Evolutionary conservation across 2,329 filamentous ascomycete species (phyloP).

Genomic region (Ceratocystis cubensis): DNA sequence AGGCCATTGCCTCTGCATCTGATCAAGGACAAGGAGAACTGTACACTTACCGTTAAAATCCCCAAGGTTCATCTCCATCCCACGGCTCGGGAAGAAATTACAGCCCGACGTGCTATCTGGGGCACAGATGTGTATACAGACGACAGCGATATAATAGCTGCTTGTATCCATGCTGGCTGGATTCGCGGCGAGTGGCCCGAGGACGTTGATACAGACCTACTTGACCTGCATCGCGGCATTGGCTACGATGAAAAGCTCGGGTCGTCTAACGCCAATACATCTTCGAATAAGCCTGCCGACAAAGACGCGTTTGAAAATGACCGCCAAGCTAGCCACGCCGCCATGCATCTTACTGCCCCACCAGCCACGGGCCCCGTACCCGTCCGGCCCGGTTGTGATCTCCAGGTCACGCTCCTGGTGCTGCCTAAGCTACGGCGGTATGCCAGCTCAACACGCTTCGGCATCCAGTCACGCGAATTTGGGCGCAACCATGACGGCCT

Average conservation of each 20-base stretch:
- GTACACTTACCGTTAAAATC: slow-evolving; percentile 78
- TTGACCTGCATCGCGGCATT: slow-evolving; percentile 41
- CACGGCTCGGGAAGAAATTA: slow-evolving; percentile 68
- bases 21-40: slow-evolving; percentile 67
- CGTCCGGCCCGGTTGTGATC: slow-evolving; percentile 56
- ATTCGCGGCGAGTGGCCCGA: slow-evolving; percentile 79
- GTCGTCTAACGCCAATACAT: background rate
- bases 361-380: slow-evolving; percentile 49
- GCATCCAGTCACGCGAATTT: slow-evolving; percentile 72
- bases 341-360: slow-evolving; percentile 39
- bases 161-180: slow-evolving; percentile 87
- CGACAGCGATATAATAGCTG: slow-evolving; percentile 84
- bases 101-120: slow-evolving; percentile 69
- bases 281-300: slow-evolving; percentile 25
- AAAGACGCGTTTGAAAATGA: slow-evolving; percentile 29
- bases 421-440: slow-evolving; percentile 71
- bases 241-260: slow-evolving; percentile 12
- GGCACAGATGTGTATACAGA: slow-evolving; percentile 92
- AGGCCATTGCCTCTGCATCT: slow-evolving; percentile 63
- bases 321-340: slow-evolving; percentile 25
- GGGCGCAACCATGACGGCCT: slow-evolving; percentile 68
- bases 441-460: slow-evolving; percentile 59
- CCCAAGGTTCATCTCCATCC: slow-evolving; percentile 63
- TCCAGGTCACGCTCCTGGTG: slow-evolving; percentile 77
- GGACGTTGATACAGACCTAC: slow-evolving; percentile 56